Percentiles rank a stretch among this genome's conserved stretches.
These are phyloP conservation scores for Citrus reticulata DNA, from an alignment of 345 rosid genomes.

Conservation along the genomic window DNA sequence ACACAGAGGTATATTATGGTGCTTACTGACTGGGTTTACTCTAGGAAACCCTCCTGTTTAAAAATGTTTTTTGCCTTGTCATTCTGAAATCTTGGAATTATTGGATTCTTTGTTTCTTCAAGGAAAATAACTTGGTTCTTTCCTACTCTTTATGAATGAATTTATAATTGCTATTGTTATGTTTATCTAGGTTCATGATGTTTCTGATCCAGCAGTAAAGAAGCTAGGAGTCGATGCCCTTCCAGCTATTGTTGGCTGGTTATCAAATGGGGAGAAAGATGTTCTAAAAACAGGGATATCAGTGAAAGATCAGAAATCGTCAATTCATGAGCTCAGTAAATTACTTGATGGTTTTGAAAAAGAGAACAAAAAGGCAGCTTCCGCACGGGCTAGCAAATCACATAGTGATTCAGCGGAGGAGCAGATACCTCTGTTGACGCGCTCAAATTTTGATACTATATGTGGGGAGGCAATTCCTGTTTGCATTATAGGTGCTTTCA, in stretches of 20 bases:
- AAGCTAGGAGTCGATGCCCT: slow-evolving; percentile 65
- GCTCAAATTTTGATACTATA: slow-evolving; percentile 47
- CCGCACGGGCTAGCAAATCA: slow-evolving; percentile 38
- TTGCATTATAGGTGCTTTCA: slow-evolving; percentile 79
- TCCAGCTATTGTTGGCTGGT: slow-evolving; percentile 90
- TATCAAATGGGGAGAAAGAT: slow-evolving; percentile 75
- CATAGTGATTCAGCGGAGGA: slow-evolving; percentile 31
- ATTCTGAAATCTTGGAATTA: neutral
- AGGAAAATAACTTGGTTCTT: neutral
- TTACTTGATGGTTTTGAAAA: slow-evolving; percentile 70
- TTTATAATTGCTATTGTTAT: neutral
- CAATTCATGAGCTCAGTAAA: slow-evolving; percentile 57
- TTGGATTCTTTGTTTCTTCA: neutral
- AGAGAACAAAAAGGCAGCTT: slow-evolving; percentile 61
- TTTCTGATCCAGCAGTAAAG: slow-evolving; percentile 42
- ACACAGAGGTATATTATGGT: slow-evolving; percentile 53
- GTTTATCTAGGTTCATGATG: slow-evolving; percentile 59
- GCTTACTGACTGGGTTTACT: neutral
- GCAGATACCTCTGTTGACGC: slow-evolving; percentile 45
- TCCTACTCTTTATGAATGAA: neutral
- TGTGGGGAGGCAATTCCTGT: slow-evolving; percentile 74
- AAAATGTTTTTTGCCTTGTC: neutral
- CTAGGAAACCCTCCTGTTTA: neutral
- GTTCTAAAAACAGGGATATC: slow-evolving; percentile 60
- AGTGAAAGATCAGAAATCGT: slow-evolving; percentile 71